Evolutionary conservation across 1,284 basidiomycete species (phyloP).

Genomic region (Porogramme epimiltina): DNA sequence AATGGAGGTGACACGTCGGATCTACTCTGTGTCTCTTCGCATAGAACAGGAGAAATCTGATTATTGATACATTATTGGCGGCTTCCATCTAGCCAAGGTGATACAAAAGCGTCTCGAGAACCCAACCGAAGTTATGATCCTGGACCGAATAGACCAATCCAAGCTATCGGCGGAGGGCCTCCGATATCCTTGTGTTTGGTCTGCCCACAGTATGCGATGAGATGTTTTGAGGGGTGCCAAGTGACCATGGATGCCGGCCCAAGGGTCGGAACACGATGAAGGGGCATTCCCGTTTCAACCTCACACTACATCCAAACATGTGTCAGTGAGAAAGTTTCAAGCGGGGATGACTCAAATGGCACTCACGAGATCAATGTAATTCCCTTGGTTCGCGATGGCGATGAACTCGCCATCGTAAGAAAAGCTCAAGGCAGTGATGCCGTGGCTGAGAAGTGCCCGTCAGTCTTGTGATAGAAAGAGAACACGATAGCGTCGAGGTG

Average conservation of each 20-base stretch:
- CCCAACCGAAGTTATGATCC: constrained; percentile 36
- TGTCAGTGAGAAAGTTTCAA: not conserved
- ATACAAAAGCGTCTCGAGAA: too few relatives aligned
- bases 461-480: not conserved
- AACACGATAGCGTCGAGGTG: constrained; percentile 15
- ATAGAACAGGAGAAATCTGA: too few relatives aligned
- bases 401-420: constrained; percentile 80
- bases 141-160: constrained; percentile 71
- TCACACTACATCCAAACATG: constrained; percentile 51
- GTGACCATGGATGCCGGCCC: constrained; percentile 68
- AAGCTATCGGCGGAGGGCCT: constrained; percentile 59
- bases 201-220: constrained; percentile 78
- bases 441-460: constrained; percentile 46
- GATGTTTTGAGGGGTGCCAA: constrained; percentile 80
- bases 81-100: too few relatives aligned
- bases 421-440: constrained; percentile 77
- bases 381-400: constrained; percentile 70
- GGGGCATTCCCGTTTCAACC: constrained; percentile 67
- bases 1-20: too few relatives aligned
- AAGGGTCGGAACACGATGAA: constrained; percentile 69
- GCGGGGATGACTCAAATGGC: not conserved
- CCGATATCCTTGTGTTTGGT: constrained; percentile 63
- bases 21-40: too few relatives aligned
- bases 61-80: too few relatives aligned
- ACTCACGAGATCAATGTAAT: constrained; percentile 75